These are phyloP conservation scores for Paraphoma chrysanthemicola DNA, from an alignment of 2,329 filamentous ascomycete genomes.

Conservation along the genomic window DNA sequence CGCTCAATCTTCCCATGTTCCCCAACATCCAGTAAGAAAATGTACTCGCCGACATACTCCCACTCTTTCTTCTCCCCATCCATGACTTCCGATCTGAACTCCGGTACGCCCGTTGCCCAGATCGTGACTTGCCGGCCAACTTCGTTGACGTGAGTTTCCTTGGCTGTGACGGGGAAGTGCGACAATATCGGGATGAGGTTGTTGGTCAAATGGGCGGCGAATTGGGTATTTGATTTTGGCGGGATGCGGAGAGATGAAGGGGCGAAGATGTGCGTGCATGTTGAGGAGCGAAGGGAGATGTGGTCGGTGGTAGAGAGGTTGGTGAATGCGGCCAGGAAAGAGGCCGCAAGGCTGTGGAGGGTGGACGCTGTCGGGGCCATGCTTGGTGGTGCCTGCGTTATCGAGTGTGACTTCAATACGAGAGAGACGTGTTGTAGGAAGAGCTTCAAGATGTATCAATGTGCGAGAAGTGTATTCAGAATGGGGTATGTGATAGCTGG, in stretches of 20 bases:
- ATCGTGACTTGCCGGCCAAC: conserved; percentile 31
- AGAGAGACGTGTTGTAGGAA: no score
- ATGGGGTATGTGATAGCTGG: no score
- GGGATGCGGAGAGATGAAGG: conserved; percentile 9
- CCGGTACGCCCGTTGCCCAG: conserved; percentile 32
- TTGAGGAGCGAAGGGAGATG: not conserved
- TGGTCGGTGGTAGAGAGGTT: not conserved
- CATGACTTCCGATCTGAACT: conserved; percentile 33
- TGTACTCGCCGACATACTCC: conserved; percentile 40
- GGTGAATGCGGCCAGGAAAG: conserved; percentile 3
- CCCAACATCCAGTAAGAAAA: conserved; percentile 42
- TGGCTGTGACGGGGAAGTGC: conserved; percentile 22
- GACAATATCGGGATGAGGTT: conserved; percentile 20
- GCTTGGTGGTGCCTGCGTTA: not conserved
- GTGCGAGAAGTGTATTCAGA: no score
- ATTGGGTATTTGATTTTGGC: conserved; percentile 6
- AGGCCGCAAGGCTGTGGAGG: not conserved
- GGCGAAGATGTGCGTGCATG: conserved; percentile 12
- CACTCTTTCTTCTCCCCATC: conserved; percentile 27
- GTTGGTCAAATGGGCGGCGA: conserved; percentile 9
- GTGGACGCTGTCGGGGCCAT: not conserved
- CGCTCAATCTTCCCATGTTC: conserved; percentile 32
- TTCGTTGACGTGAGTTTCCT: conserved; percentile 22
- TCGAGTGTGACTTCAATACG: no score
- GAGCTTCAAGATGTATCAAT: not conserved